A percentile compares a stretch with the other conserved stretches of the same genome.
phyloP scores from a whole-genome alignment of 2,329 filamentous ascomycete species.

The Cercospora beticola region DNA sequence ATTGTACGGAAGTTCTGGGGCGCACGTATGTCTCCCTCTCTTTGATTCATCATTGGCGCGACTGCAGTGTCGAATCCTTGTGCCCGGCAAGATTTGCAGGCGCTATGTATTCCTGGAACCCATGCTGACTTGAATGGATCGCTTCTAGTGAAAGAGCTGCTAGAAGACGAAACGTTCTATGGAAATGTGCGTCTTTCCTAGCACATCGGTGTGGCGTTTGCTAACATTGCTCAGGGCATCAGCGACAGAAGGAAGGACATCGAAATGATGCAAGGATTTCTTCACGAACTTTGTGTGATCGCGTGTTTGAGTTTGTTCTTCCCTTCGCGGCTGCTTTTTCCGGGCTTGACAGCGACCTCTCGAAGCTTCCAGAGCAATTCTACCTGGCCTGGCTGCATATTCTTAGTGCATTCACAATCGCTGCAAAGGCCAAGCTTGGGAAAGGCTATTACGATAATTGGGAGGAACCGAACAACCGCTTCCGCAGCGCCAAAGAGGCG shows the following conservation, averaged over 20 bases:
- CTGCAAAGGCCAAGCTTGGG: neutral
- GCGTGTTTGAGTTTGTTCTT: conserved; percentile 1
- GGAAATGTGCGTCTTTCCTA: neutral
- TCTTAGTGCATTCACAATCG: conserved; percentile 12
- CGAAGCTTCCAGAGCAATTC: conserved; percentile 10
- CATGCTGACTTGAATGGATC: neutral
- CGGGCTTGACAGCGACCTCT: neutral
- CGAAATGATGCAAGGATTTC: conserved; percentile 2
- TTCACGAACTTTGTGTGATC: conserved; percentile 1
- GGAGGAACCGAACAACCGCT: neutral
- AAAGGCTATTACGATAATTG: neutral
- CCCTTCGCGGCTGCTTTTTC: conserved; percentile 11
- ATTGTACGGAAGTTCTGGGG: conserved; percentile 18
- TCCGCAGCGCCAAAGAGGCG: neutral
- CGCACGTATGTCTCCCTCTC: neutral
- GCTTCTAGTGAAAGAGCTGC: neutral
- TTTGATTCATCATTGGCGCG: neutral
- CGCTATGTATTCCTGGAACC: neutral
- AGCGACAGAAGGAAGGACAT: neutral
- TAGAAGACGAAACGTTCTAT: conserved; percentile 7
- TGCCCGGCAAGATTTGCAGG: too few relatives aligned
- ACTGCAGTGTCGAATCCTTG: neutral
- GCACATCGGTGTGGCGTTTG: neutral
- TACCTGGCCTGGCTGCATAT: conserved; percentile 19
- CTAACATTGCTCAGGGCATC: neutral